Evolutionary conservation across 257 asterid species (phyloP), one percentile per base, ranked within the genome.

Genomic region (Paraleonurus japonicus): DNA sequence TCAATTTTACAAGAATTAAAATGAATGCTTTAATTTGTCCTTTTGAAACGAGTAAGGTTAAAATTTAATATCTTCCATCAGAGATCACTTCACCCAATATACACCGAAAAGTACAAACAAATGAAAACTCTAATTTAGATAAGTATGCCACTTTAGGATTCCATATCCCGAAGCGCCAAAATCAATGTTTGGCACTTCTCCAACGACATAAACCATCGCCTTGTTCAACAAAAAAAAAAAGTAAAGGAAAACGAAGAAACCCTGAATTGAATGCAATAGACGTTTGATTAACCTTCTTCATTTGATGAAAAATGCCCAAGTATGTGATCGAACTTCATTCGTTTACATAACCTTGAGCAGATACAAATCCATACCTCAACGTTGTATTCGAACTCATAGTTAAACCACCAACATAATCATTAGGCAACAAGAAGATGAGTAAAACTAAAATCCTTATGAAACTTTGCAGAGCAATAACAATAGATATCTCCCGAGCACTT

Each of bases 391-490:
- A 19, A n/a, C 30, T 7, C 57, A n/a, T n/a, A 20, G 10, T 6
- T 11, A 77, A 71, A 48, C 32, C 47, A 60, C 24, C 61, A 77
- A 7, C 66, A 37, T 2, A 50, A 65, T 26, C 58, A 71, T 65
- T 19, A 17, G 7, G 50, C 5, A 2, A 28, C 33, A 51, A 43
- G 0, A 69, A 73, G 61, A 61, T 39, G 17, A 23, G 72, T 43
- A 47, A 62, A 41, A 50, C 62, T 19, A 33, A 43, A 63, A 22
- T 41, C 51, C 27, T 0, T 9, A 37, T 7, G 47, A 19, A 65
- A 60, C 45, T 57, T 30, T 19, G 66, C n/a, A 59, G 16, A 69
- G 61, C 60, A 69, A 61, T 2, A 61, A 30, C 12, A 28, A 47
- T 9, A 41, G 7, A 17, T 2, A 33, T 23, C 39, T 30, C 59